Evolutionary conservation across 2,329 filamentous ascomycete genomes (phyloP).

Genomic region (Escovopsis sp.): DNA sequence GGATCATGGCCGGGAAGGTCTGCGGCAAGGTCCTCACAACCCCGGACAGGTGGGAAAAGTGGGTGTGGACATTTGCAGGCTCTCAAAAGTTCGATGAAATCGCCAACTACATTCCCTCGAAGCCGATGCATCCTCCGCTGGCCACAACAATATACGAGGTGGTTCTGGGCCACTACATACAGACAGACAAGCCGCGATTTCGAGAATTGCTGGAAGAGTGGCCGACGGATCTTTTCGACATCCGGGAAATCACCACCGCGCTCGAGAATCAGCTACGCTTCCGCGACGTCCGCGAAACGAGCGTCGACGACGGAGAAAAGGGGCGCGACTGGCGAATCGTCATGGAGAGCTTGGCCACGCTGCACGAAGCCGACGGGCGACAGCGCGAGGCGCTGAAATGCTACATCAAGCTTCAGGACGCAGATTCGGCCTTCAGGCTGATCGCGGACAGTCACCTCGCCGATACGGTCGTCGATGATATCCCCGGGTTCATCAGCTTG

Average conservation of each 20-base stretch:
- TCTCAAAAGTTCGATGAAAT: slow-evolving; percentile 84
- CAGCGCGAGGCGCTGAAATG: slow-evolving; percentile 74
- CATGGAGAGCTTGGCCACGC: slow-evolving; percentile 69
- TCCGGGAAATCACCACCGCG: slow-evolving; percentile 58
- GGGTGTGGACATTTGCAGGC: slow-evolving; percentile 84
- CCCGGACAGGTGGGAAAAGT: slow-evolving; percentile 80
- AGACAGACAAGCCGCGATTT: slow-evolving; percentile 59
- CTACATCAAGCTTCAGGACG: slow-evolving; percentile 84
- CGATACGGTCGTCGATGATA: slow-evolving; percentile 77
- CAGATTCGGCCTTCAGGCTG: slow-evolving; percentile 72
- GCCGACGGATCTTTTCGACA: slow-evolving; percentile 73
- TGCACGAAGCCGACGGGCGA: slow-evolving; percentile 70
- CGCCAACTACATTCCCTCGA: slow-evolving; percentile 63
- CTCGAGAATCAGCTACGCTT: slow-evolving; percentile 73
- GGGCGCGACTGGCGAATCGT: slow-evolving; percentile 80
- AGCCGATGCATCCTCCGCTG: slow-evolving; percentile 64
- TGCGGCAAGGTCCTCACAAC: slow-evolving; percentile 73
- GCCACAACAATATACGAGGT: slow-evolving; percentile 77
- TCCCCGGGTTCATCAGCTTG: slow-evolving; percentile 74
- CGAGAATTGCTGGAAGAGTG: slow-evolving; percentile 68
- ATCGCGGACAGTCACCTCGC: slow-evolving; percentile 84
- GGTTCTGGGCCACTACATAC: slow-evolving; percentile 77
- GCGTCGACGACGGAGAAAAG: slow-evolving; percentile 55
- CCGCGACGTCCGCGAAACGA: slow-evolving; percentile 60
- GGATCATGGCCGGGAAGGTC: slow-evolving; percentile 63